Percentiles rank a stretch among this genome's conserved stretches.
phyloP scores from a whole-genome alignment of 2,329 filamentous ascomycete genomes.

The Sporothrix dimorphospora region DNA sequence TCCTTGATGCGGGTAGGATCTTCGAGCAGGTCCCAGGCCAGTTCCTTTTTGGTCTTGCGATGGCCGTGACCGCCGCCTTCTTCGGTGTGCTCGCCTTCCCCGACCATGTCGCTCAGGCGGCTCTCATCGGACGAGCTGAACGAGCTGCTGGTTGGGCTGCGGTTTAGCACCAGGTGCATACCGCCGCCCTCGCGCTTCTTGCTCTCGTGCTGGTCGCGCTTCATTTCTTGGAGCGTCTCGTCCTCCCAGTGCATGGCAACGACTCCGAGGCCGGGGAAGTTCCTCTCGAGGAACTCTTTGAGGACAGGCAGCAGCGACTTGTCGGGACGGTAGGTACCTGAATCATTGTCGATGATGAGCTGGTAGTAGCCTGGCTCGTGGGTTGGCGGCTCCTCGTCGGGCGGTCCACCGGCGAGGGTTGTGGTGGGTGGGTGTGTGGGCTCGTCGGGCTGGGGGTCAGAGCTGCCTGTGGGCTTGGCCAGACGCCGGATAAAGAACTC shows the following conservation, averaged over 20 bases:
- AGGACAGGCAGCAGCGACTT: slow-evolving; percentile 73
- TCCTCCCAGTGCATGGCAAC: slow-evolving; percentile 78
- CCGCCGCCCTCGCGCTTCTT: slow-evolving; percentile 66
- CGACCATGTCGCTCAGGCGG: slow-evolving; percentile 43
- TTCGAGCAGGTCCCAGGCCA: slow-evolving; percentile 54
- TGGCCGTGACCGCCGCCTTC: slow-evolving; percentile 19
- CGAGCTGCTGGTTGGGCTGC: slow-evolving; percentile 52
- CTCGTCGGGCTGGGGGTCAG: slow-evolving; percentile 49
- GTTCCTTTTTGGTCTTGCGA: slow-evolving; percentile 55
- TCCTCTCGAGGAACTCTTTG: slow-evolving; percentile 68
- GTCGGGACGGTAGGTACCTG: slow-evolving; percentile 89
- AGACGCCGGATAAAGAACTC: slow-evolving; percentile 88
- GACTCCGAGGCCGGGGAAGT: slow-evolving; percentile 78
- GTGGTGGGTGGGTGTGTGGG: slow-evolving; percentile 57
- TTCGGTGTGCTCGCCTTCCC: slow-evolving; percentile 42
- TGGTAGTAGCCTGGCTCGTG: slow-evolving; percentile 68
- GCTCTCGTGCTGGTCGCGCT: slow-evolving; percentile 70
- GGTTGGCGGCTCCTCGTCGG: slow-evolving; percentile 46
- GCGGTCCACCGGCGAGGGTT: slow-evolving; percentile 51
- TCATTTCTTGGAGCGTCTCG: slow-evolving; percentile 72
- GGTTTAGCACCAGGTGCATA: slow-evolving; percentile 60
- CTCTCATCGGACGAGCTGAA: slow-evolving; percentile 59
- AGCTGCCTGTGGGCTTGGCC: slow-evolving; percentile 50
- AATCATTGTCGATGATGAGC: slow-evolving; percentile 92
- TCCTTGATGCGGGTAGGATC: slow-evolving; percentile 52